Percentiles rank a stretch among this genome's conserved stretches.
Evolutionary conservation across 257 asterid species (phyloP).

Genomic region (Petunia axillaris): DNA sequence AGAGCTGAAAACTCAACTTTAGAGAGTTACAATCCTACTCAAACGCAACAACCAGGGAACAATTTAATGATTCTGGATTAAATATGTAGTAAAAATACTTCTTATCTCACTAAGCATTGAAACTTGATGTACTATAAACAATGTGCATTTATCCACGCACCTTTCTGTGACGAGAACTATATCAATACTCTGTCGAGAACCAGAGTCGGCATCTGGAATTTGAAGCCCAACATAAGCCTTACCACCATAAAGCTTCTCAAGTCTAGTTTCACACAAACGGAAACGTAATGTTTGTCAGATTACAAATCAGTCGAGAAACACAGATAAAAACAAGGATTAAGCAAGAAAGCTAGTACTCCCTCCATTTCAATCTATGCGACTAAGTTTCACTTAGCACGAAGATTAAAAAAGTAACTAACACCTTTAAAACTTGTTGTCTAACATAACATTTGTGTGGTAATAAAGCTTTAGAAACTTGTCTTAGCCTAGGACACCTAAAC

Average conservation of each 20-base stretch:
- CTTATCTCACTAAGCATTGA: not conserved
- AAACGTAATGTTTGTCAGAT: not conserved
- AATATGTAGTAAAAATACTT: no score
- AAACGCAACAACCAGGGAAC: not conserved
- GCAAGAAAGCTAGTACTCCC: no score
- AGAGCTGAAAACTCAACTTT: not conserved
- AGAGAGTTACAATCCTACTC: not conserved
- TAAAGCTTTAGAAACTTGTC: no score
- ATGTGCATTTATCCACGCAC: conserved; percentile 31
- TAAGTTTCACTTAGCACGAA: no score
- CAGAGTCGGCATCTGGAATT: conserved; percentile 78
- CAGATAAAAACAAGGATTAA: no score
- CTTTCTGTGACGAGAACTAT: conserved; percentile 59
- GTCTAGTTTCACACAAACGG: conserved; percentile 36
- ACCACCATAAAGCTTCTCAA: conserved; percentile 66
- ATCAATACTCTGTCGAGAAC: conserved; percentile 67
- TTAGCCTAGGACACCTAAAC: no score
- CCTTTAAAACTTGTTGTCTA: no score
- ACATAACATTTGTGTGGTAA: no score
- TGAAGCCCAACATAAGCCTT: conserved; percentile 67
- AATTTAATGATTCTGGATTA: no score
- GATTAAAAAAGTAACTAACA: no score
- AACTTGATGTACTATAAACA: not conserved
- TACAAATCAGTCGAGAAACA: no score
- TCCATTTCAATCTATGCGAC: no score